phyloP scores from a whole-genome alignment of 2,329 filamentous ascomycete species.

The Didymella exigua region DNA sequence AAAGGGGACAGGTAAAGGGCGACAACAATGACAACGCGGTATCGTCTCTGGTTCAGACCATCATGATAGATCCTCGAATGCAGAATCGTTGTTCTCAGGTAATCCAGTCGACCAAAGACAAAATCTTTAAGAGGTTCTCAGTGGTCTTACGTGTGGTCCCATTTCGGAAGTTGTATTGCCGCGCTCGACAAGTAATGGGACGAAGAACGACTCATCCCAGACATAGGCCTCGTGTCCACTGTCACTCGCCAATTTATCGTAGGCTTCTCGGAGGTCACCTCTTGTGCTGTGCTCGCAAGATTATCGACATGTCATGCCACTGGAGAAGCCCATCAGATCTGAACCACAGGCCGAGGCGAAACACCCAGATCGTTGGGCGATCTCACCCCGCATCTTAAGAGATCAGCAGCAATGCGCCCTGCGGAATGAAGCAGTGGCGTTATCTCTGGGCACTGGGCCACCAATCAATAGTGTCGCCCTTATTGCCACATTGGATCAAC shows the following conservation, averaged over 20 bases:
- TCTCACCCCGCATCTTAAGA: neutral
- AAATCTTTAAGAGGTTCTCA: neutral
- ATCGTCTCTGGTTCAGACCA: neutral
- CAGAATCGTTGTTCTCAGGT: neutral
- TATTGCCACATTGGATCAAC: conserved; percentile 5
- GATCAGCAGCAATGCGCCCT: neutral
- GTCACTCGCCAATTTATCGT: neutral
- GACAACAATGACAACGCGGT: too few species aligned
- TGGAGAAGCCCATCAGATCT: neutral
- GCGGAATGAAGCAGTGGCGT: neutral
- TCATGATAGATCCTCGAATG: neutral
- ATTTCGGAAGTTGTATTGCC: neutral
- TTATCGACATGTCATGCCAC: neutral
- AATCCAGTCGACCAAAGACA: neutral
- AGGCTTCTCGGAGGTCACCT: neutral
- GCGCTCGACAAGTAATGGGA: neutral
- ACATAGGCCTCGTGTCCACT: neutral
- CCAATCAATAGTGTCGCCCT: conserved; percentile 2
- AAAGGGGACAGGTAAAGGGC: too few species aligned
- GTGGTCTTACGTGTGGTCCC: neutral
- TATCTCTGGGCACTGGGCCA: neutral
- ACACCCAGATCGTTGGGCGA: neutral
- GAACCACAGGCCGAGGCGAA: neutral
- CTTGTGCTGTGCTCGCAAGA: neutral
- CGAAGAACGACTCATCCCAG: neutral